Base-by-base conservation (phyloP, 2,329 filamentous ascomycete genomes). In the Anisogramma anomala region DNA sequence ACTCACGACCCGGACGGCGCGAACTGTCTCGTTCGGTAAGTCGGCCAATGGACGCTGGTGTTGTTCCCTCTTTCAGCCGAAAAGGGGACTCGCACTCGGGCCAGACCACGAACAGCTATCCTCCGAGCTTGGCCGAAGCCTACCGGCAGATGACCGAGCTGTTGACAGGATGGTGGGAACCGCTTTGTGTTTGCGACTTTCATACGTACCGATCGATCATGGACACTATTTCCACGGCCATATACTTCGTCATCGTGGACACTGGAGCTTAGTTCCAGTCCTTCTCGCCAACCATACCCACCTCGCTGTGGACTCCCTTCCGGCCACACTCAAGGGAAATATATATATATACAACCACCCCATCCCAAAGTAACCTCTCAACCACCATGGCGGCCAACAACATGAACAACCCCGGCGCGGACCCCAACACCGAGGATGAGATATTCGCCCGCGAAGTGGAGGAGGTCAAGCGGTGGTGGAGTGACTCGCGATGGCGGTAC, bases 401-500 rank as follows among this genome's bases (percentile, higher is more conserved):
- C 60, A 80, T 81, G 77, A 56, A 69, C 42, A 73, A 68, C 58
- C 57, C 65, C 51, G 65, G 72, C 47, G 65, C 77, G 50, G 71
- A 77, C 57, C 69, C 70, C 39, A 65, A 68, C 43, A 52, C 58
- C 41, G 77, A 81, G 57, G 76, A 80, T 46, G 66, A 82, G 54
- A 66, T 79, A 55, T 94, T 82, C 66, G 71, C 77, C 55, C 73
- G 82, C 52, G 91, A 98, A 60, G 86, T 96, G 46, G 77, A 82
- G 55, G 78, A 82, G 51, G 82, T 96, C 52, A 85, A 95, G 75
- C 68, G 82, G 62, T 98, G 91, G 91, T 98, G 91, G 91, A 73
- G 70, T 39, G 84, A 93, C 55, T 77, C 86, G 43, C 76, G 91
- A 71, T 98, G 91, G 91, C 76, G 84, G 59, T 77, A 85, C 64